phyloP scores from a whole-genome alignment of 73 alveolate genomes.

The Paramecium bursaria region DNA sequence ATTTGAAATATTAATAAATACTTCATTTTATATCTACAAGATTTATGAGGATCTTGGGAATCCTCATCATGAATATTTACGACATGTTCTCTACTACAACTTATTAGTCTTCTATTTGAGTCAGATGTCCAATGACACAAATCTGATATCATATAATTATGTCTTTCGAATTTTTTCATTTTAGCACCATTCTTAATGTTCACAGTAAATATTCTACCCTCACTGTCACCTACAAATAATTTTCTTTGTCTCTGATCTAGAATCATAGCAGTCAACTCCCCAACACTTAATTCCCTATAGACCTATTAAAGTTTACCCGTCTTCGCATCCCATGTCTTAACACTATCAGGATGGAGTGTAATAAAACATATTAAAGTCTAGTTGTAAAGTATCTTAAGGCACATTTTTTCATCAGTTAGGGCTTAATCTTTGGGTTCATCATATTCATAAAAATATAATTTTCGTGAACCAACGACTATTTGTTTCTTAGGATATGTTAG shows the following conservation, averaged over 20 bases:
- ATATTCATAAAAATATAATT: constrained; percentile 93
- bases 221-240: constrained; percentile 95
- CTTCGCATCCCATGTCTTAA: constrained; percentile 97
- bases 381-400: constrained; percentile 93
- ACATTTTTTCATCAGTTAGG: constrained; percentile 95
- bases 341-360: constrained; percentile 97
- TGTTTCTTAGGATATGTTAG: constrained; percentile 94
- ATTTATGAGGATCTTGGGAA: constrained; percentile 90
- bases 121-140: constrained; percentile 81
- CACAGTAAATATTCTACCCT: constrained; percentile 94
- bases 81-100: constrained; percentile 87
- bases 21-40: constrained; percentile 89
- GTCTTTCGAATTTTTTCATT: constrained; percentile 94
- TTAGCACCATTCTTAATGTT: constrained; percentile 98
- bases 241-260: constrained; percentile 94
- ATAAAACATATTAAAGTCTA: constrained; percentile 92
- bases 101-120: constrained; percentile 65
- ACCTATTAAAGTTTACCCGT: constrained; percentile 93
- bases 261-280: constrained; percentile 94
- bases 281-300: constrained; percentile 92
- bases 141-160: constrained; percentile 80
- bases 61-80: constrained; percentile 96
- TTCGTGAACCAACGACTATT: constrained; percentile 95
- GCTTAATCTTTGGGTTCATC: constrained; percentile 99
- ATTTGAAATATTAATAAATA: too few species aligned